Evolutionary conservation across 139 green algal species (phyloP), one percentile per base, ranked within the genome.

Genomic region (Coccomyxa sp.): DNA sequence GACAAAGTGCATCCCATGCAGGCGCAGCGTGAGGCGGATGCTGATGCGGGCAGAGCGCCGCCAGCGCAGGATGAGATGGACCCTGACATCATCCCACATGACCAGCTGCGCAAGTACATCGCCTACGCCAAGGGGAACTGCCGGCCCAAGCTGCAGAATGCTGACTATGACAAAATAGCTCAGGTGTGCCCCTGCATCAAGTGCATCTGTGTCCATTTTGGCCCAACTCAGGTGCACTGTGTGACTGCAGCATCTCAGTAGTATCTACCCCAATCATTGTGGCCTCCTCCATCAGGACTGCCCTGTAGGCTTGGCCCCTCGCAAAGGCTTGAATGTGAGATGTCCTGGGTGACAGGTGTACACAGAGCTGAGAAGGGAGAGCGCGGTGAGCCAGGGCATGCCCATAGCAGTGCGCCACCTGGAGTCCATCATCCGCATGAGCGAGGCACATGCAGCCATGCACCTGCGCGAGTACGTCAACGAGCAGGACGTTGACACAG

Each of bases 391-490:
- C n/a, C 89, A 97, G 58, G 96, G 96, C 82, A 95, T 99, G 91
- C 95, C 96, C 39, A 94, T 99, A 22, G 95, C 96, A 29, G 96
- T 88, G 81, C 92, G 96, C 16, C 96, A 99, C 89, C 81, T 99
- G 58, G 96, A 99, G 91, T 90, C 71, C 40, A 96, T 99, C 84
- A 97, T 99, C 74, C 94, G 97, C 83, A 98, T 99, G 95, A 80
- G 85, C 0, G 97, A 99, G 91, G 92, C 97, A 50, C 90, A 96
- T 39, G 97, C 97, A 0, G 83, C 84, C 72, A 98, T 99, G 95
- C 96, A 99, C 86, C 88, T 99, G 79, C 86, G 95, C 18, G 87
- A 95, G 34, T 90, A 92, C 37, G 96, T 99, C 40, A 86, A 83
- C 0, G 86, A 93, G 31, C 79, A 89, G n/a, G 94, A 98, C 87